phyloP scores from a whole-genome alignment of 148 eudicot species.

The Fallopia convolvulus region DNA sequence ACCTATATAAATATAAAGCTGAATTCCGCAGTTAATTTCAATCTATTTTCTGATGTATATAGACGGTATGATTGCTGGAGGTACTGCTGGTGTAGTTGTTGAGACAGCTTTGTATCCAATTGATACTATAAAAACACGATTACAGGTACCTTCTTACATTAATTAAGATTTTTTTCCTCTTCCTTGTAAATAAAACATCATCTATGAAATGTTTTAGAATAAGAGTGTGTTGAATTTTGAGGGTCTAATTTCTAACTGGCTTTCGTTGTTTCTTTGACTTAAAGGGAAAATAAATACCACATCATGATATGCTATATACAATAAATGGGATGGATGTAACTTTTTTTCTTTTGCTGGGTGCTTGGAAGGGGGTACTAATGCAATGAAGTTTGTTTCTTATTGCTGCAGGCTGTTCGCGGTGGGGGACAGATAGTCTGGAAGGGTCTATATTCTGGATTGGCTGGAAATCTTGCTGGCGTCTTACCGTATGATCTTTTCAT shows the following conservation, averaged over 20 bases:
- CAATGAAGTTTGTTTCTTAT: neutral
- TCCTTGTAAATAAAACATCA: neutral
- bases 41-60: slow-evolving; percentile 20
- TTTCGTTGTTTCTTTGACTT: neutral
- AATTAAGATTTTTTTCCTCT: neutral
- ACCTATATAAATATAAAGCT: neutral
- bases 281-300: neutral
- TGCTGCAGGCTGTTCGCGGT: slow-evolving; percentile 76
- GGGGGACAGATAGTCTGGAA: slow-evolving; percentile 75
- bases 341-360: neutral
- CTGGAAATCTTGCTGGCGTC: slow-evolving; percentile 92
- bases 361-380: neutral
- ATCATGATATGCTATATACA: neutral
- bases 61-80: slow-evolving; percentile 95
- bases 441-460: slow-evolving; percentile 96
- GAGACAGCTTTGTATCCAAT: slow-evolving; percentile 92
- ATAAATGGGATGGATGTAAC: neutral
- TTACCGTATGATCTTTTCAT: slow-evolving; percentile 59
- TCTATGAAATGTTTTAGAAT: neutral
- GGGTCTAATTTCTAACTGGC: neutral
- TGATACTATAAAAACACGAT: slow-evolving; percentile 90
- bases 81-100: slow-evolving; percentile 89
- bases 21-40: neutral
- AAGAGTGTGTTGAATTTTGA: neutral
- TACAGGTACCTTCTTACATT: slow-evolving; percentile 49